These are phyloP conservation scores for Salix koriyanagi DNA, from an alignment of 345 rosid species.

Conservation along the genomic window DNA sequence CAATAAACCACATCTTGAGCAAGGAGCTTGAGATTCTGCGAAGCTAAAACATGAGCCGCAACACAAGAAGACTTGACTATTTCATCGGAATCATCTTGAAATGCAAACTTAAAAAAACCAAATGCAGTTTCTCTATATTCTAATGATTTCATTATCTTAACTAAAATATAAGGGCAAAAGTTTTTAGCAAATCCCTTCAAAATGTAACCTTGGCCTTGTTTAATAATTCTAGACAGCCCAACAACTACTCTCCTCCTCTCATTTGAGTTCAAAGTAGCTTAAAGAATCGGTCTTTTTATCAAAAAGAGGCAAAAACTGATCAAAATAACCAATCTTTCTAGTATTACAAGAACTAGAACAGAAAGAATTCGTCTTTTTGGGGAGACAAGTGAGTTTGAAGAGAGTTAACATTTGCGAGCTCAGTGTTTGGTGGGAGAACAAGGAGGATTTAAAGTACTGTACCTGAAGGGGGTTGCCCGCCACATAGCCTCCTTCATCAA, in stretches of 20 bases:
- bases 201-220: slow-evolving; percentile 25
- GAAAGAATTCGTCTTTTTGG: background rate
- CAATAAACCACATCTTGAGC: slow-evolving; percentile 66
- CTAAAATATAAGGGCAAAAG: slow-evolving; percentile 45
- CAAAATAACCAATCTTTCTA: slow-evolving; percentile 20
- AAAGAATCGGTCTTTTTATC: slow-evolving; percentile 13
- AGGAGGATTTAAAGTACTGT: background rate
- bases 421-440: background rate
- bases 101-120: slow-evolving; percentile 57
- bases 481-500: slow-evolving; percentile 4
- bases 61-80: slow-evolving; percentile 40
- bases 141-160: slow-evolving; percentile 41
- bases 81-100: slow-evolving; percentile 39
- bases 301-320: slow-evolving; percentile 43
- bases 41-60: slow-evolving; percentile 50
- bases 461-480: slow-evolving; percentile 8
- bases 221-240: slow-evolving; percentile 45
- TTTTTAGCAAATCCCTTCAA: slow-evolving; percentile 32
- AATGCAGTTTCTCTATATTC: slow-evolving; percentile 44
- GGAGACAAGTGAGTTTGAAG: background rate
- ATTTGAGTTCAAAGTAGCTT: slow-evolving; percentile 37
- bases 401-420: background rate
- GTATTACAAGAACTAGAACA: slow-evolving; percentile 10
- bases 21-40: slow-evolving; percentile 34
- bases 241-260: slow-evolving; percentile 53